Evolutionary conservation across 768 basidiomycete genomes (phyloP).

Genomic region (Russula lepida): DNA sequence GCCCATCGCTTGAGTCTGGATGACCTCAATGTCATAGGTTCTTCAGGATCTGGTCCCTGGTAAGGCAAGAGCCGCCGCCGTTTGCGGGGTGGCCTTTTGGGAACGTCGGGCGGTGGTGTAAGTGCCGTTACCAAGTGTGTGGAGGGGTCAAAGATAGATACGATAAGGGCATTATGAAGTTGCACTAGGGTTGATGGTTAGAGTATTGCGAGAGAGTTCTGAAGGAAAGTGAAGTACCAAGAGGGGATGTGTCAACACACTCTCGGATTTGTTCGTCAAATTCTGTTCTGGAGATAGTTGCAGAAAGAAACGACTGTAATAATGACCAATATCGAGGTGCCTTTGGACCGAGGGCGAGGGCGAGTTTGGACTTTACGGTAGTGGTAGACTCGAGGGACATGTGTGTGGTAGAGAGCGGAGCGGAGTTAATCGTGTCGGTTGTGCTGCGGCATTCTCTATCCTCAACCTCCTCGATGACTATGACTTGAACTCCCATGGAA

Average conservation of each 20-base stretch:
- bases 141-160: slow-evolving; percentile 75
- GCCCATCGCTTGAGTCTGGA: slow-evolving; percentile 66
- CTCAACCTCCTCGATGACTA: slow-evolving; percentile 11
- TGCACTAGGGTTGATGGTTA: slow-evolving; percentile 40
- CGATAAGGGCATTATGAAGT: slow-evolving; percentile 76
- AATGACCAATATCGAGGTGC: slow-evolving; percentile 53
- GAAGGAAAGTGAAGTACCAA: slow-evolving; percentile 28
- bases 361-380: slow-evolving; percentile 62
- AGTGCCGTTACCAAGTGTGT: slow-evolving; percentile 59
- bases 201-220: slow-evolving; percentile 4
- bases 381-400: slow-evolving; percentile 76
- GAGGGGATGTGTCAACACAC: slow-evolving; percentile 49
- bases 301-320: slow-evolving; percentile 60
- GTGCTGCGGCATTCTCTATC: background rate
- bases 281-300: slow-evolving; percentile 59
- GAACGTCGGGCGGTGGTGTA: slow-evolving; percentile 52
- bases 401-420: background rate
- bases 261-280: slow-evolving; percentile 66
- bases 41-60: slow-evolving; percentile 52
- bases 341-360: slow-evolving; percentile 50
- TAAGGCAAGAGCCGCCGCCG: slow-evolving; percentile 61
- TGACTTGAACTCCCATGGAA: slow-evolving; percentile 17
- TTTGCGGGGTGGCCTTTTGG: slow-evolving; percentile 60
- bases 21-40: slow-evolving; percentile 50
- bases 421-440: background rate